Conservation (phyloP, 306 rosid species). For the Prunus kanzakura region DNA sequence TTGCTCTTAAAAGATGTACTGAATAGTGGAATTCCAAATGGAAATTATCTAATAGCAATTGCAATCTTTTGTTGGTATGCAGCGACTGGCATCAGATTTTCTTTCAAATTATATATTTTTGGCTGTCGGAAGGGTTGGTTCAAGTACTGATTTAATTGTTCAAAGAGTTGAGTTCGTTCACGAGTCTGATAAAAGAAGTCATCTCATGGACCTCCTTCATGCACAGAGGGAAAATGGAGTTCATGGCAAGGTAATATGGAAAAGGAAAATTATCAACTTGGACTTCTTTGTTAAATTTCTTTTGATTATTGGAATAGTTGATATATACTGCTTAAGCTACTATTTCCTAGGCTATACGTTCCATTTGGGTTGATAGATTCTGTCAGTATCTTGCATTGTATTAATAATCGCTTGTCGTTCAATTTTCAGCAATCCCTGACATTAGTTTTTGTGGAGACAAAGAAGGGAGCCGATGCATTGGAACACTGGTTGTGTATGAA, state of each 20-base stretch:
- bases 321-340: conserved; percentile 1
- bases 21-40: conserved; percentile 3
- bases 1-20: background rate
- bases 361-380: conserved; percentile 2
- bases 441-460: conserved; percentile 95
- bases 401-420: conserved; percentile 15
- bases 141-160: conserved; percentile 88
- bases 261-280: background rate
- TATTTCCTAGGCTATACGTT: conserved; percentile 4
- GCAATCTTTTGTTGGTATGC: conserved; percentile 30
- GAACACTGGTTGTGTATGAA: conserved; percentile 83
- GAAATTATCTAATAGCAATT: conserved; percentile 16
- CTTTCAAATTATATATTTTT: conserved; percentile 78
- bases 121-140: conserved; percentile 98
- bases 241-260: conserved; percentile 62
- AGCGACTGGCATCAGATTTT: conserved; percentile 93
- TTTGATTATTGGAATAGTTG: conserved; percentile 9
- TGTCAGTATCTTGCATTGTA: background rate
- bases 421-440: conserved; percentile 82
- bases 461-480: conserved; percentile 94
- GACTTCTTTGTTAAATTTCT: background rate
- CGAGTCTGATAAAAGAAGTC: conserved; percentile 92
- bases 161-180: conserved; percentile 94
- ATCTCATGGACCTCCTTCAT: conserved; percentile 95
- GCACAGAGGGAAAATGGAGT: conserved; percentile 83